phyloP scores from a whole-genome alignment of 352 stramenopile genomes.

The Pythium graminicola region DNA sequence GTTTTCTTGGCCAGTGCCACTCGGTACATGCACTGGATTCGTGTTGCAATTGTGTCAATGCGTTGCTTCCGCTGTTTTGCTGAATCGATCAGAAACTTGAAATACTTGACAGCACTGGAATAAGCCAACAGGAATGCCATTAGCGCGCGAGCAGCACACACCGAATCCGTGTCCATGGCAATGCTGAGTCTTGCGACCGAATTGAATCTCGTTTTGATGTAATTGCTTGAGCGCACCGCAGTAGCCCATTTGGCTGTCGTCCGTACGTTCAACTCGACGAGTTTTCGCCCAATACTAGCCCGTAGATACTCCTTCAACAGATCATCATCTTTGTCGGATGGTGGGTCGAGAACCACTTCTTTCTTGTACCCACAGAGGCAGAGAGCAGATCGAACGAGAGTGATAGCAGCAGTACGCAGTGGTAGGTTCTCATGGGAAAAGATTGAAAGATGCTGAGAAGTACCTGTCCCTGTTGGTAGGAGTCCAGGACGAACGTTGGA shows the following conservation, averaged over 20 bases:
- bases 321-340: slow-evolving; percentile 18
- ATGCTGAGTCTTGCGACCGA: neutral
- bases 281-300: slow-evolving; percentile 20
- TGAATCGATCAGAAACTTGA: slow-evolving; percentile 42
- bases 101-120: slow-evolving; percentile 39
- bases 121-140: slow-evolving; percentile 21
- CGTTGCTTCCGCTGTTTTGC: slow-evolving; percentile 21
- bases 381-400: slow-evolving; percentile 29
- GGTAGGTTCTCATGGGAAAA: neutral
- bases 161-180: neutral
- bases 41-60: slow-evolving; percentile 23
- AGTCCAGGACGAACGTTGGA: slow-evolving; percentile 11
- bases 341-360: slow-evolving; percentile 16
- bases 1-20: slow-evolving; percentile 20
- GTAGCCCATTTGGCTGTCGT: slow-evolving; percentile 22
- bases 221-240: slow-evolving; percentile 13
- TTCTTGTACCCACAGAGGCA: slow-evolving; percentile 34
- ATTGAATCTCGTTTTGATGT: slow-evolving; percentile 6
- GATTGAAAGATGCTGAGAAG: no score
- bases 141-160: slow-evolving; percentile 9
- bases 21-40: slow-evolving; percentile 46
- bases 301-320: slow-evolving; percentile 42
- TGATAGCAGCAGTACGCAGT: neutral
- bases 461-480: no score
- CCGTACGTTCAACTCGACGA: slow-evolving; percentile 31